phyloP scores from a whole-genome alignment of 805 yeast genomes.

The Dipodascopsis uninucleata region DNA sequence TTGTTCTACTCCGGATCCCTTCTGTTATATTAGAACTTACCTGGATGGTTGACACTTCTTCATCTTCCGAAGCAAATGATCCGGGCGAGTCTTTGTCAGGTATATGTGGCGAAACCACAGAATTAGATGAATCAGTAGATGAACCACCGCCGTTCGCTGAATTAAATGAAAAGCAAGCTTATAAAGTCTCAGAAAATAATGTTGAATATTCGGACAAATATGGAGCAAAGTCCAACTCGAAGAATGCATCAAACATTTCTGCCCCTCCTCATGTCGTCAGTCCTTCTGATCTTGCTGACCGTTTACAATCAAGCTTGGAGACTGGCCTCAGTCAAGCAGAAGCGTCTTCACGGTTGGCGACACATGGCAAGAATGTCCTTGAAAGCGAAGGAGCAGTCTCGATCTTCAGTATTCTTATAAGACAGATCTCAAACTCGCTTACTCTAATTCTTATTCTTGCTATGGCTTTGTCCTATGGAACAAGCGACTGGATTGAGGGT shows the following conservation, averaged over 20 bases:
- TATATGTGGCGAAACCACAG: conserved; percentile 20
- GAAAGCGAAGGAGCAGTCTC: conserved; percentile 60
- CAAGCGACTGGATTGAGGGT: conserved; percentile 76
- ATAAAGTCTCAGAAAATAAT: too few relatives aligned
- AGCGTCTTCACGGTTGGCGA: conserved; percentile 35
- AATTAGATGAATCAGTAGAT: conserved; percentile 14
- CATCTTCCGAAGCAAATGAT: conserved; percentile 24
- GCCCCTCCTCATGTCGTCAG: conserved; percentile 21
- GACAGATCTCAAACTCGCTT: conserved; percentile 77
- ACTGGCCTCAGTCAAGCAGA: conserved; percentile 46
- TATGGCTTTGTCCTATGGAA: conserved; percentile 59
- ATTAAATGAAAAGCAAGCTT: too few relatives aligned
- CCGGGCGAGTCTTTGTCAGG: conserved; percentile 26
- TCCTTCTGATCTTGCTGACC: conserved; percentile 15
- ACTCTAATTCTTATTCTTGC: conserved; percentile 45
- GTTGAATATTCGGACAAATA: too few relatives aligned
- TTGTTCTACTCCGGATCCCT: too few relatives aligned
- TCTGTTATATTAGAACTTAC: too few relatives aligned
- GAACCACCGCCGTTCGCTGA: conserved; percentile 25
- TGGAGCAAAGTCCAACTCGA: too few relatives aligned
- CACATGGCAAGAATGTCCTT: conserved; percentile 60
- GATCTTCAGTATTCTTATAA: conserved; percentile 51
- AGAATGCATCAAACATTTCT: background rate
- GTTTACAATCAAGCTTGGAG: conserved; percentile 28
- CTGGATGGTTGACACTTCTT: conserved; percentile 23